These are phyloP conservation scores for Gnaphalium uliginosum DNA, from an alignment of 129 eudicot species.

Conservation along the genomic window DNA sequence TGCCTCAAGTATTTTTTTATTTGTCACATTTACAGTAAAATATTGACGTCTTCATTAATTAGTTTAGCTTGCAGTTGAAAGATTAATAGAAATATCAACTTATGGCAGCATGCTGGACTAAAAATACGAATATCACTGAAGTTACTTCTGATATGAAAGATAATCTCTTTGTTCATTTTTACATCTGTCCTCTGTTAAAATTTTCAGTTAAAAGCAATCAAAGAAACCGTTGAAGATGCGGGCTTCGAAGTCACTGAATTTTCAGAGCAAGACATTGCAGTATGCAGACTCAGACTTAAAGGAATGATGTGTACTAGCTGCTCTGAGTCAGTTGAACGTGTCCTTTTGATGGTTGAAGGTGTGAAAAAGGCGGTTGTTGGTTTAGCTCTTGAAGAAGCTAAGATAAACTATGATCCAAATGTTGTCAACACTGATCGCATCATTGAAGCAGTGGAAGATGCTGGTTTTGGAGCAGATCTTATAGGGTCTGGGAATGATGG, in stretches of 20 bases:
- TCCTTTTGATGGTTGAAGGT: slow-evolving; percentile 41
- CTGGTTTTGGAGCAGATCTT: slow-evolving; percentile 56
- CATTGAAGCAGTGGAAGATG: slow-evolving; percentile 49
- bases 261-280: slow-evolving; percentile 38
- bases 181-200: background rate
- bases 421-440: slow-evolving; percentile 30
- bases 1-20: background rate
- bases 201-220: slow-evolving; percentile 43
- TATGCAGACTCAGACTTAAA: slow-evolving; percentile 50
- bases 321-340: slow-evolving; percentile 47
- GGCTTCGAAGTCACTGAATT: slow-evolving; percentile 49
- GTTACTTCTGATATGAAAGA: slow-evolving; percentile 6
- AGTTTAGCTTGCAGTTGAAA: background rate
- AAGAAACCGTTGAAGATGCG: slow-evolving; percentile 45
- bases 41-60: background rate
- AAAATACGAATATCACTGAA: background rate
- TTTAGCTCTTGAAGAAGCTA: slow-evolving; percentile 57
- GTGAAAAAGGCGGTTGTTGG: slow-evolving; percentile 55
- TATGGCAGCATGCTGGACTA: background rate
- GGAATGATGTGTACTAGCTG: slow-evolving; percentile 64
- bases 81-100: background rate
- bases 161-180: background rate
- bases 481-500: slow-evolving; percentile 47
- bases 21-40: background rate
- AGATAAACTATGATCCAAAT: slow-evolving; percentile 51